Evolutionary conservation across 345 rosid species (phyloP), one percentile per base, ranked within the genome.

Genomic region (Cardiospermum halicacabum): DNA sequence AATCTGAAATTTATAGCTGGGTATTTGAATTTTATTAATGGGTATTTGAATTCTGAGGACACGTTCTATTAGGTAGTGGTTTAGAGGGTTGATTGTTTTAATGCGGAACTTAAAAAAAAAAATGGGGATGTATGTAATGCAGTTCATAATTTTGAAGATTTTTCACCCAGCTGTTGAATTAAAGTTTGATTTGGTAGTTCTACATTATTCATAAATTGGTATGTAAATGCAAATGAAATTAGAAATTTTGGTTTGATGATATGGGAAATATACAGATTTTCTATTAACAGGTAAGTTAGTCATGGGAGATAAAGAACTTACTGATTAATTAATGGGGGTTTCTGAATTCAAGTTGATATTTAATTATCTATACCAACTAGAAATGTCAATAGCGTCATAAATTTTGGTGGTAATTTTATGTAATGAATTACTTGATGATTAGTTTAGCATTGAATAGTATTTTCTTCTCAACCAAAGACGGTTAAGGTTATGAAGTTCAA

Each of bases 101-200:
- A 31, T 40, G 22, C 26, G 12, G 12, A 22, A n/a, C n/a, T n/a
- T n/a, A n/a, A n/a, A n/a, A n/a, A n/a, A n/a, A n/a, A n/a, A n/a
- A 24, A 69, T 62, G 56, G 58, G 24, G 45, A 63, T 58, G 56
- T 25, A 25, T 48, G 32, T 13, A 15, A 47, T 47, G 51, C n/a
- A 45, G 4, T n/a, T 45, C 7, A 16, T 7, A 45, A 18, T n/a
- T 40, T 47, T 47, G 51, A 45, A 47, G 24, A 18, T 47, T 10
- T 47, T 7, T 47, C 2, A 24, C 10, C 8, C n/a, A 24, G 51
- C 7, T 13, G n/a, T 11, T 11, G 47, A 13, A 40, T 40, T 13
- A 4, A 40, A 40, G 18, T 40, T 40, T 40, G 47, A 18, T 40
- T 40, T 40, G 12, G 47, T 40, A 18, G 47, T 11, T 1, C 12